Percentiles rank a stretch among this genome's conserved stretches.
phyloP scores from a whole-genome alignment of 2,329 filamentous ascomycete species.

The Paecilomyces dactylethromorphus region DNA sequence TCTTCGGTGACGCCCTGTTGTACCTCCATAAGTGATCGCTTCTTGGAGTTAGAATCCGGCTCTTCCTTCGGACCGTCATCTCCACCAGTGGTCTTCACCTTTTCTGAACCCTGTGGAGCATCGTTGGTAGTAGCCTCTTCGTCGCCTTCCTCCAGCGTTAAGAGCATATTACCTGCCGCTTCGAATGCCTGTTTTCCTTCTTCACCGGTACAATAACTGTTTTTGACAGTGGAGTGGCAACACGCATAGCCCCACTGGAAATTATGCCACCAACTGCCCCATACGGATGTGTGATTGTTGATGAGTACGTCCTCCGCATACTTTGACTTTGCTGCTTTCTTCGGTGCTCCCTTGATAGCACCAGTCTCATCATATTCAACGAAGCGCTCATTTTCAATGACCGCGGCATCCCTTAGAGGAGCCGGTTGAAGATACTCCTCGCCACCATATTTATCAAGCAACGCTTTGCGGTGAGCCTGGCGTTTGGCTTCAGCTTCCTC shows the following conservation, averaged over 20 bases:
- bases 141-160: slow-evolving; percentile 29
- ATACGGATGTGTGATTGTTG: slow-evolving; percentile 89
- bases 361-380: slow-evolving; percentile 93
- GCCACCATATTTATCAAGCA: slow-evolving; percentile 77
- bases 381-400: slow-evolving; percentile 77
- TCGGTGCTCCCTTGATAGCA: slow-evolving; percentile 78
- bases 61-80: slow-evolving; percentile 23
- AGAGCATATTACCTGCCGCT: slow-evolving; percentile 59
- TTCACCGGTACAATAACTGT: slow-evolving; percentile 95
- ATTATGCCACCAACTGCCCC: slow-evolving; percentile 95
- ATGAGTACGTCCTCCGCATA: slow-evolving; percentile 81
- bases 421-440: slow-evolving; percentile 57
- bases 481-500: slow-evolving; percentile 66
- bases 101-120: slow-evolving; percentile 21
- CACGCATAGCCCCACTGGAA: slow-evolving; percentile 96
- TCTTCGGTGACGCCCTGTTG: slow-evolving; percentile 70
- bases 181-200: slow-evolving; percentile 77
- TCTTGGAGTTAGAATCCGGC: slow-evolving; percentile 44
- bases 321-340: slow-evolving; percentile 73
- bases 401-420: slow-evolving; percentile 58
- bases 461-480: slow-evolving; percentile 59
- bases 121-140: slow-evolving; percentile 13
- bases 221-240: slow-evolving; percentile 89
- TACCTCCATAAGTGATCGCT: slow-evolving; percentile 73
- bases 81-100: slow-evolving; percentile 15